Conservation (phyloP, 306 rosid genomes). For the Abrus precatorius region DNA sequence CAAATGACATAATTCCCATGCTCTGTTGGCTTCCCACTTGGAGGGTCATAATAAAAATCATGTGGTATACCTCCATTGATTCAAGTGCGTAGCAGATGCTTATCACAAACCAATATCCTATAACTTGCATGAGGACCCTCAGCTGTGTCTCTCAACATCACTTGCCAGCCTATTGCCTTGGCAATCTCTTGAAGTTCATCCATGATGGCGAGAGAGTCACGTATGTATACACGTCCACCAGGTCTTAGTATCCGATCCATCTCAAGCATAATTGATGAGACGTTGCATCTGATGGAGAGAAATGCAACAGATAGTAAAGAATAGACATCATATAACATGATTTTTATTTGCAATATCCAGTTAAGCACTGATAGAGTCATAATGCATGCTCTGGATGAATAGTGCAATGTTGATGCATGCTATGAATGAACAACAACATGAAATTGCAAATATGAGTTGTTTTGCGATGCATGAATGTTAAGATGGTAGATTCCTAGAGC, state of each 20-base stretch:
- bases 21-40: conserved; percentile 18
- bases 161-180: conserved; percentile 88
- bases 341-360: conserved; percentile 7
- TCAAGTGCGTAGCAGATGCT: conserved; percentile 74
- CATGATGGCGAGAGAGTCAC: conserved; percentile 82
- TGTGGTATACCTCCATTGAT: conserved; percentile 35
- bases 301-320: conserved; percentile 28
- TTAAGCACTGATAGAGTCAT: not conserved
- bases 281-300: conserved; percentile 68
- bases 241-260: conserved; percentile 97
- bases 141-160: conserved; percentile 71
- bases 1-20: conserved; percentile 37
- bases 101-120: conserved; percentile 80
- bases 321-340: not conserved
- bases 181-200: conserved; percentile 85
- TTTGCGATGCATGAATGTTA: not conserved
- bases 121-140: conserved; percentile 96
- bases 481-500: conserved; percentile 6
- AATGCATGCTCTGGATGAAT: conserved; percentile 6
- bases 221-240: conserved; percentile 82
- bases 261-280: conserved; percentile 94
- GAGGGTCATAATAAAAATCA: conserved; percentile 23
- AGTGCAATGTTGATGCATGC: not conserved
- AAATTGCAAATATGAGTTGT: conserved; percentile 9
- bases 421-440: conserved; percentile 15